Percentiles rank a stretch among this genome's conserved stretches.
phyloP scores from a whole-genome alignment of 495 filamentous ascomycete genomes.

The Aspergillus bertholletiae region DNA sequence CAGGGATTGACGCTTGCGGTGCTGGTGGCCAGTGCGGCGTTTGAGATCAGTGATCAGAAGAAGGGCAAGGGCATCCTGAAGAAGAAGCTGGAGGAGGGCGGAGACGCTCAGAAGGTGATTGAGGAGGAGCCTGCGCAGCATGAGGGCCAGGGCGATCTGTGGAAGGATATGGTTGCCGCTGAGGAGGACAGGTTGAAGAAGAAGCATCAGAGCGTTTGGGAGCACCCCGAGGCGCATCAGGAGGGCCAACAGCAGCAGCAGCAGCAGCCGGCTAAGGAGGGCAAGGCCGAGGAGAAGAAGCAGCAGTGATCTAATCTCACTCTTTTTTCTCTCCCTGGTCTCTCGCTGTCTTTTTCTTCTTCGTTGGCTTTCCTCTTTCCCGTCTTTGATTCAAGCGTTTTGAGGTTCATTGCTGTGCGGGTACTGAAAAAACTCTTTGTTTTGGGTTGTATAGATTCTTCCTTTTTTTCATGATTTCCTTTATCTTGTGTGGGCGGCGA shows the following conservation, averaged over 20 bases:
- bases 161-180: slow-evolving; percentile 82
- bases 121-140: slow-evolving; percentile 54
- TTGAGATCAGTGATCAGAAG: slow-evolving; percentile 82
- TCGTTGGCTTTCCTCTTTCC: background rate
- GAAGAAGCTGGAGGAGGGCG: slow-evolving; percentile 70
- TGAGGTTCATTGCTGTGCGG: background rate
- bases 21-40: slow-evolving; percentile 77
- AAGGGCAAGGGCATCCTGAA: slow-evolving; percentile 60
- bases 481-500: background rate
- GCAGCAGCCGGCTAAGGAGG: too few species aligned
- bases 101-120: slow-evolving; percentile 24
- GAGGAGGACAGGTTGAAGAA: slow-evolving; percentile 66
- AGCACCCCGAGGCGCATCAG: slow-evolving; percentile 20
- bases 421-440: background rate
- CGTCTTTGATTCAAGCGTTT: background rate
- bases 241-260: too few species aligned
- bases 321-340: too few species aligned
- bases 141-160: slow-evolving; percentile 75
- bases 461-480: background rate
- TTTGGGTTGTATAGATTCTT: background rate
- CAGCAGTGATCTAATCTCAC: too few species aligned
- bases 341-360: too few species aligned
- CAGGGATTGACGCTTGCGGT: slow-evolving; percentile 91
- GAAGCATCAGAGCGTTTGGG: slow-evolving; percentile 47
- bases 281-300: background rate